Percentiles rank a stretch among this genome's conserved stretches.
Conservation (phyloP, 1,139 yeast species). For the Geotrichum klebahnii region DNA sequence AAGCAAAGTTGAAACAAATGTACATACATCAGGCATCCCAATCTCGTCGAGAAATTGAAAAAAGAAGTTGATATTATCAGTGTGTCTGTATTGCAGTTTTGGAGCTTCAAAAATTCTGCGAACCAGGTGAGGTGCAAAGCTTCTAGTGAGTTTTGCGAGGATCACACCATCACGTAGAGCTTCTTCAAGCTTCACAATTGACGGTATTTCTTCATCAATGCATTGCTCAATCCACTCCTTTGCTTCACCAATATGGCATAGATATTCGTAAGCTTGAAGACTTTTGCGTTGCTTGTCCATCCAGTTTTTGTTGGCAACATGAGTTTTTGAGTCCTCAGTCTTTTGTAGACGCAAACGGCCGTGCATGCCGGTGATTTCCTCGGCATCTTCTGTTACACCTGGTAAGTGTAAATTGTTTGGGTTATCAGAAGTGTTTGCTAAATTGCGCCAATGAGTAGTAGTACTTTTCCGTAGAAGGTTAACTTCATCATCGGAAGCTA, state of each 20-base stretch:
- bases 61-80: slow-evolving; percentile 87
- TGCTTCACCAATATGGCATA: slow-evolving; percentile 85
- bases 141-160: slow-evolving; percentile 72
- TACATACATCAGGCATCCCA: slow-evolving; percentile 60
- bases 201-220: slow-evolving; percentile 50
- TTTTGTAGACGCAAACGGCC: slow-evolving; percentile 39
- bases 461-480: slow-evolving; percentile 18
- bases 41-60: slow-evolving; percentile 66
- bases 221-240: slow-evolving; percentile 68
- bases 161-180: slow-evolving; percentile 76
- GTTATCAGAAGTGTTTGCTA: slow-evolving; percentile 13
- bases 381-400: slow-evolving; percentile 35
- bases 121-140: slow-evolving; percentile 64
- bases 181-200: slow-evolving; percentile 56
- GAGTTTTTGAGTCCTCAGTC: slow-evolving; percentile 33
- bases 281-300: slow-evolving; percentile 46
- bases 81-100: slow-evolving; percentile 77
- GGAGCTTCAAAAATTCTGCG: slow-evolving; percentile 54
- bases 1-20: background rate
- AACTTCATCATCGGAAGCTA: slow-evolving; percentile 19
- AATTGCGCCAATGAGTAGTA: slow-evolving; percentile 19
- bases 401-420: slow-evolving; percentile 21
- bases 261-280: slow-evolving; percentile 66
- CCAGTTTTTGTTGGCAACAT: slow-evolving; percentile 36
- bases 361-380: slow-evolving; percentile 40